Percentiles rank a stretch among this genome's conserved stretches.
Conservation (phyloP, 257 asterid species). For the Gentiana dahurica region DNA sequence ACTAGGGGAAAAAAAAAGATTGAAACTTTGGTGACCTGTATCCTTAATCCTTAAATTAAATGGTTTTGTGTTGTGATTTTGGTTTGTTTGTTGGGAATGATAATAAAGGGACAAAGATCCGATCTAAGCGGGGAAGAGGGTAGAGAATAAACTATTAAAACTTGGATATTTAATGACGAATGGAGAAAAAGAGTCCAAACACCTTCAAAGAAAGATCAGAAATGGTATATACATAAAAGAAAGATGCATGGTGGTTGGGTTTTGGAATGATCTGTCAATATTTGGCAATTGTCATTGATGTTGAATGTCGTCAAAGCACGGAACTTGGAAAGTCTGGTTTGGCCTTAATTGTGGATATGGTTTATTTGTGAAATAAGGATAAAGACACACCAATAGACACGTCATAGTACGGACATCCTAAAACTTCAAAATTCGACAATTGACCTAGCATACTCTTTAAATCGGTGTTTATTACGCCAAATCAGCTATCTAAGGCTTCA, state of each 20-base stretch:
- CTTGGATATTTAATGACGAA: not conserved
- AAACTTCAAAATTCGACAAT: too few species aligned
- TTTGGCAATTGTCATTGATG: not conserved
- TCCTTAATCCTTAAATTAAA: not conserved
- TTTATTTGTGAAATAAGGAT: not conserved
- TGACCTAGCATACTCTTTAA: too few species aligned
- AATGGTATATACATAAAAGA: constrained; percentile 12
- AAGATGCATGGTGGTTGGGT: constrained; percentile 10
- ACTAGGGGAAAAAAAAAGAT: not conserved
- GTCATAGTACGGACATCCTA: too few species aligned
- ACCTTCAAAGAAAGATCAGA: constrained; percentile 19
- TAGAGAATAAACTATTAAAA: constrained; percentile 1
- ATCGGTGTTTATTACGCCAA: too few species aligned
- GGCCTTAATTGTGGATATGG: constrained; percentile 5
- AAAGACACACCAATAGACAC: too few species aligned
- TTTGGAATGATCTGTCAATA: constrained; percentile 11
- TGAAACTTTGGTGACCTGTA: not conserved
- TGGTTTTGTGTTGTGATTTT: constrained; percentile 9
- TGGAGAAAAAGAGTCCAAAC: constrained; percentile 5
- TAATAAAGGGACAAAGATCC: constrained; percentile 53
- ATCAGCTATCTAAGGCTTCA: too few species aligned
- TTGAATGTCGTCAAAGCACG: not conserved
- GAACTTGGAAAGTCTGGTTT: constrained; percentile 5
- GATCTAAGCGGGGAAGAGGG: constrained; percentile 55
- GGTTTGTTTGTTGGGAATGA: constrained; percentile 25